A percentile compares a stretch with the other conserved stretches of the same genome.
Evolutionary conservation across 176 grass and related monocot species (phyloP).

Genomic region (Raddia distichophylla): DNA sequence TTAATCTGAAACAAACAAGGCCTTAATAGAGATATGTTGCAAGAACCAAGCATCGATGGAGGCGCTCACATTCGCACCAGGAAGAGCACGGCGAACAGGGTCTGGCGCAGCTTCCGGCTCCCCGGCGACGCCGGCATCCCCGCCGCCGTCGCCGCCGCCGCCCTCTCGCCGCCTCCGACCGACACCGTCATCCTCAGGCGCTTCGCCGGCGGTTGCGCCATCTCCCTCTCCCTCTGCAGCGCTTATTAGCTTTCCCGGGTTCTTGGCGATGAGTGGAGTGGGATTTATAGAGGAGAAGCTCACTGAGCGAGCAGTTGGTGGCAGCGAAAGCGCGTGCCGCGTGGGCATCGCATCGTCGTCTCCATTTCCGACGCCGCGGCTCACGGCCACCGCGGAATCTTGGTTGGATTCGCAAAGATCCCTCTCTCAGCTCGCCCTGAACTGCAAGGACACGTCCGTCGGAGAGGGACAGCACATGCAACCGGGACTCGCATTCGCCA

Average conservation of each 20-base stretch:
- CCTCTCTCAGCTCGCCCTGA: too few species aligned
- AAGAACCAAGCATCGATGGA: background rate
- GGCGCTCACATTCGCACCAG: slow-evolving; percentile 1
- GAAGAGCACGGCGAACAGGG: slow-evolving; percentile 12
- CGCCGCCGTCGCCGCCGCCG: background rate
- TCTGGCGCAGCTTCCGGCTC: background rate
- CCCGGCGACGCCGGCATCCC: background rate
- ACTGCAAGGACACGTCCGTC: too few species aligned
- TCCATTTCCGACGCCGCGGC: too few species aligned
- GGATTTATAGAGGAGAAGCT: background rate
- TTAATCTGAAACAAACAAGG: too few species aligned
- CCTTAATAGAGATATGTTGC: background rate
- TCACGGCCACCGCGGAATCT: background rate
- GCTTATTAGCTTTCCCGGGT: background rate
- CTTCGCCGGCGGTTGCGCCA: slow-evolving; percentile 1
- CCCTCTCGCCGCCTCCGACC: background rate
- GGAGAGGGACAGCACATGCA: too few species aligned
- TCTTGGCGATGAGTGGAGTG: background rate
- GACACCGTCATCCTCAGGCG: background rate
- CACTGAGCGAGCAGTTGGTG: too few species aligned
- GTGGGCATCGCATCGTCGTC: background rate
- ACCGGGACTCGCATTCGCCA: too few species aligned
- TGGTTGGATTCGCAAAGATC: too few species aligned
- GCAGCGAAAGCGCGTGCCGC: too few species aligned
- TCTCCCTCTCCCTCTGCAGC: background rate